Evolutionary conservation across 768 basidiomycete genomes (phyloP), one percentile per base, ranked within the genome.

Genomic region (Lactarius hatsudake): DNA sequence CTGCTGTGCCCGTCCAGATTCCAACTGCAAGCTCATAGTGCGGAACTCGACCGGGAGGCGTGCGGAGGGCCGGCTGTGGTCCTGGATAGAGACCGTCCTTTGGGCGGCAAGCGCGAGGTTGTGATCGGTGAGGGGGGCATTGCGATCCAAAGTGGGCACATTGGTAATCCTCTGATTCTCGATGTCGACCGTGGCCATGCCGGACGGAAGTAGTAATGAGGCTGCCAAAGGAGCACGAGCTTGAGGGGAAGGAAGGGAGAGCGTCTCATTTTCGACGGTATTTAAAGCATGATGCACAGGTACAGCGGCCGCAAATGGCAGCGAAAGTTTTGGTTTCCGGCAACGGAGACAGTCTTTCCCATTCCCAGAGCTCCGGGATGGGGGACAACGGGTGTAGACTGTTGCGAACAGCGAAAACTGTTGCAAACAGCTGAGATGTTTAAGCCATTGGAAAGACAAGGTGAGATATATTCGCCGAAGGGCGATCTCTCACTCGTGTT

Each of bases 11-110:
- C 9, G 28, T 32, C 59, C 53, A 15, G 32, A 6, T 45, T 69
- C 68, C 32, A 71, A 6, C 9, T 71, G 68, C 45, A 71, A 5
- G 60, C 70, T 71, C 26, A 71, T 42, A 4, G 70, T 71, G 17
- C 70, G 70, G 43, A 64, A 71, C 51, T 71, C 70, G 56, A 71
- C 61, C 26, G 68, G 70, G n/a, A 69, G 60, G 10, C 65, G 70
- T 15, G 62, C 55, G 1, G 65, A 63, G 32, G 65, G 62, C 2
- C 69, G 59, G 34, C 34, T 28, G 7, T 60, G 34, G 38, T 61
- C 59, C 1, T 42, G 57, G 34, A 69, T 58, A 1, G 65, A 68
- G 15, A 66, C 17, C 5, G 67, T 66, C 54, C 60, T 60, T 48
- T 60, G 64, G 2, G 32, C 15, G 3, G 42, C 55, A 20, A 67